Conservation (phyloP, 352 stramenopile species). For the Globisporangium lucens region DNA sequence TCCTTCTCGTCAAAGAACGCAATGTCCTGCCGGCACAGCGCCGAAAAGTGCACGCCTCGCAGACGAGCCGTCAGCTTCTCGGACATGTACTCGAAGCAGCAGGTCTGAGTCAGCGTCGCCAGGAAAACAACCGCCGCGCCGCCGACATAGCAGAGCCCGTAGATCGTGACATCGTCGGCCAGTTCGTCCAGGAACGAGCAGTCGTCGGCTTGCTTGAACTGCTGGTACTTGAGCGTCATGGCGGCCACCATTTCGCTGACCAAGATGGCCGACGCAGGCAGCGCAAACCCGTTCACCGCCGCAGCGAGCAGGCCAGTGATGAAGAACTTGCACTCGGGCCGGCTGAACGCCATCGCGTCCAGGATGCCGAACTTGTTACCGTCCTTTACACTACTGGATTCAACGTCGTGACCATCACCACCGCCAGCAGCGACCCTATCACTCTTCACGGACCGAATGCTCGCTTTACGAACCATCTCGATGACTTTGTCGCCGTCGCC, state of each 20-base stretch:
- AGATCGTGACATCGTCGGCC: conserved; percentile 20
- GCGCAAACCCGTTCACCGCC: conserved; percentile 27
- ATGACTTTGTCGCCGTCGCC: too few species aligned
- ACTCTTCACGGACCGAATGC: background rate
- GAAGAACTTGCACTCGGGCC: conserved; percentile 39
- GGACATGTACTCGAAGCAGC: conserved; percentile 39
- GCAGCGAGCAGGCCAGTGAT: conserved; percentile 26
- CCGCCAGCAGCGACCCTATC: background rate
- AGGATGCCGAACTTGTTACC: conserved; percentile 24
- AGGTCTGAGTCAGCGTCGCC: conserved; percentile 31
- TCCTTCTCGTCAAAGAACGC: conserved; percentile 64
- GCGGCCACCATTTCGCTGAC: conserved; percentile 30
- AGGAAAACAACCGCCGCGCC: conserved; percentile 28
- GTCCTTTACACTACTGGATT: too few species aligned
- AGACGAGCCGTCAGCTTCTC: conserved; percentile 49
- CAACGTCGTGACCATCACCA: too few species aligned
- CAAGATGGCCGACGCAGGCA: conserved; percentile 29
- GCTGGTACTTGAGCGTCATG: conserved; percentile 31
- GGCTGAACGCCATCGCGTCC: conserved; percentile 25
- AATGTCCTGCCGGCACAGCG: conserved; percentile 43
- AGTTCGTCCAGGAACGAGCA: conserved; percentile 20
- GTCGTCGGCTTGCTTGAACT: conserved; percentile 23
- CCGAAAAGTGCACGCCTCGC: conserved; percentile 43
- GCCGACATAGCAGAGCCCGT: conserved; percentile 31
- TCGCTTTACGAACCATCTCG: too few species aligned